Percentiles rank a stretch among this genome's conserved stretches.
These are phyloP conservation scores for Fusarium verticillioides DNA, from an alignment of 2,329 filamentous ascomycete species.

Conservation along the genomic window DNA sequence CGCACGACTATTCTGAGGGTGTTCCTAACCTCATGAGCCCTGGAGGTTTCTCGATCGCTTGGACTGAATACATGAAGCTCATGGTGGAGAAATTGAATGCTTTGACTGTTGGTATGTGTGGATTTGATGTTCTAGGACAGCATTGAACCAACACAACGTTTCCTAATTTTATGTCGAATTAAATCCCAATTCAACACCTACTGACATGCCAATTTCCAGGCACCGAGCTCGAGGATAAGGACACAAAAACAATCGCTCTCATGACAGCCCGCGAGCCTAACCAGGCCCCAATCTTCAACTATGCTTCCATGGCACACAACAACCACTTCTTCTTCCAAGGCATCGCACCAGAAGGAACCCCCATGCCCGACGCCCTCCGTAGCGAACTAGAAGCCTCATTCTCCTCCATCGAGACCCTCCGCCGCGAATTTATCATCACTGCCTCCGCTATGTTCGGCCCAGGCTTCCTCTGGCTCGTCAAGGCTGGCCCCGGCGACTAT, in stretches of 20 bases:
- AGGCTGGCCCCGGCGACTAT: constrained; percentile 60
- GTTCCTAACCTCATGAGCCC: constrained; percentile 78
- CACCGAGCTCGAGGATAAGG: constrained; percentile 70
- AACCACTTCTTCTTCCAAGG: constrained; percentile 83
- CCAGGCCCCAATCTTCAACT: constrained; percentile 87
- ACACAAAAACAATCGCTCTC: constrained; percentile 75
- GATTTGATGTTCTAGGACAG: background rate
- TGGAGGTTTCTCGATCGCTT: constrained; percentile 79
- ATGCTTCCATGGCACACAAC: constrained; percentile 96
- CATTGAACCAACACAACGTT: constrained; percentile 13
- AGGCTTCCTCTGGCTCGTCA: constrained; percentile 96
- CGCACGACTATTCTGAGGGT: constrained; percentile 59
- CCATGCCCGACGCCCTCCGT: constrained; percentile 68
- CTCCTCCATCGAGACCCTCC: constrained; percentile 84
- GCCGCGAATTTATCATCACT: constrained; percentile 80
- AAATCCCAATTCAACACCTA: background rate
- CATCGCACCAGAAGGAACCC: constrained; percentile 55
- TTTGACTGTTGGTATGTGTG: constrained; percentile 73
- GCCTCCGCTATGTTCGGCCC: constrained; percentile 95
- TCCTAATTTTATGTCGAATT: background rate
- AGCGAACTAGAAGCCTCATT: constrained; percentile 75
- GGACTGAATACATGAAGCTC: constrained; percentile 82
- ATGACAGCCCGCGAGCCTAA: constrained; percentile 81
- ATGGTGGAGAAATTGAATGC: constrained; percentile 81
- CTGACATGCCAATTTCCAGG: constrained; percentile 57